phyloP scores from a whole-genome alignment of 208 protist genomes.

The Novymonas esmeraldas region DNA sequence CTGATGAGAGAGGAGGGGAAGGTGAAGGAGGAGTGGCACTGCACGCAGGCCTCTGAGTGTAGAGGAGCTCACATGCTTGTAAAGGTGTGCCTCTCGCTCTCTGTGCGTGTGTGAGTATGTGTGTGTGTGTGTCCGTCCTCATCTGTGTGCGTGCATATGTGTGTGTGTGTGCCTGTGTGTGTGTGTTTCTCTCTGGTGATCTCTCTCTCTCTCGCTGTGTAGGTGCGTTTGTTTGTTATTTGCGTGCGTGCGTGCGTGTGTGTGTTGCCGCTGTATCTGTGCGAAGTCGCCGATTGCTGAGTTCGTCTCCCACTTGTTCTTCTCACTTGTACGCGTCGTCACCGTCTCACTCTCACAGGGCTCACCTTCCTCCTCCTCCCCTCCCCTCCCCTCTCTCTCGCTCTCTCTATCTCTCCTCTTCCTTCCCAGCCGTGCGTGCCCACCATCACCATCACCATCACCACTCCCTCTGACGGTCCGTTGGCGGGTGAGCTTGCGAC shows the following conservation, averaged over 20 bases:
- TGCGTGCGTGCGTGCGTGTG: neutral
- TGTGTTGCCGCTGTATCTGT: neutral
- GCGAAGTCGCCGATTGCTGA: neutral
- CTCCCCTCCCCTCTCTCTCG: neutral
- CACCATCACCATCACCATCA: neutral
- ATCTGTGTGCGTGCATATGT: neutral
- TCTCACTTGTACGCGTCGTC: neutral
- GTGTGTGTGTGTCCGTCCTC: no score
- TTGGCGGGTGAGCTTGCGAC: no score
- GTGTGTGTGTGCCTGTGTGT: constrained; percentile 1
- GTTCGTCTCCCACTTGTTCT: neutral
- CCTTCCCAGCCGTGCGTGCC: no score
- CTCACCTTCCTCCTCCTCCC: neutral
- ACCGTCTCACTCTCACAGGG: neutral
- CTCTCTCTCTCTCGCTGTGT: no score
- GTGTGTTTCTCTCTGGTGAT: neutral
- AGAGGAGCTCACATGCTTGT: neutral
- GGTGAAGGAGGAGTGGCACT: no score
- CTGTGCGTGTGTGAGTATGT: neutral
- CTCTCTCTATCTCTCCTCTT: neutral
- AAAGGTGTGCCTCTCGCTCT: neutral
- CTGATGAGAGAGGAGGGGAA: no score
- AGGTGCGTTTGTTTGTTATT: neutral
- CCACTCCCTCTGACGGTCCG: no score
- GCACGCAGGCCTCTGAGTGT: no score